Conservation (phyloP, 139 green algal species). For the Pycnococcus provasolii region DNA sequence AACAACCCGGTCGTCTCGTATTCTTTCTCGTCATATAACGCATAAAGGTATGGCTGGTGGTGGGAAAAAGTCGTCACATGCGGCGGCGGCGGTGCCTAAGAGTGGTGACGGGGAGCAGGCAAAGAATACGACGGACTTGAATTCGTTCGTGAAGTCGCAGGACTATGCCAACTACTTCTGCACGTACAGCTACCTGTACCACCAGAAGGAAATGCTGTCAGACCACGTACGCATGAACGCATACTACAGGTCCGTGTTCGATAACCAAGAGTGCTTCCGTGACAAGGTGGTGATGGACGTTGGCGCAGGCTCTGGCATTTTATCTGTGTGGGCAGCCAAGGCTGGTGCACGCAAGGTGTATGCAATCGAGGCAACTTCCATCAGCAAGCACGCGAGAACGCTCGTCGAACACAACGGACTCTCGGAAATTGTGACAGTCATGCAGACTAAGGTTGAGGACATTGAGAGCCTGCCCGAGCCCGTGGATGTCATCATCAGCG, state of each 20-base stretch:
- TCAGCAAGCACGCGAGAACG: conserved; percentile 66
- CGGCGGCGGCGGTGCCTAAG: too few relatives aligned
- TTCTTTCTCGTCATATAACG: too few relatives aligned
- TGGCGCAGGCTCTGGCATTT: conserved; percentile 86
- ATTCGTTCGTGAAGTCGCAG: conserved; percentile 19
- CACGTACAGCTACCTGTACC: conserved; percentile 86
- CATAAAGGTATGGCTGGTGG: too few relatives aligned
- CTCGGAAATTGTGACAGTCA: conserved; percentile 70
- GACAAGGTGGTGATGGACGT: conserved; percentile 89
- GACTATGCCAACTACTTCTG: conserved; percentile 98
- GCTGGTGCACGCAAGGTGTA: conserved; percentile 67
- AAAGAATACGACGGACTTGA: too few relatives aligned
- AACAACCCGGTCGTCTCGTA: too few relatives aligned
- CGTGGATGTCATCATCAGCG: conserved; percentile 91
- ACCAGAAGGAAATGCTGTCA: conserved; percentile 98
- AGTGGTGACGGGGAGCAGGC: too few relatives aligned
- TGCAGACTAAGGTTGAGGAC: conserved; percentile 86
- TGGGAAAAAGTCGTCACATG: too few relatives aligned
- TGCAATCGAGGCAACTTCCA: conserved; percentile 90
- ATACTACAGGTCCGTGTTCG: conserved; percentile 71
- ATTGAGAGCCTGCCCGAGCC: conserved; percentile 85
- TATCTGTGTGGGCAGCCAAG: conserved; percentile 83
- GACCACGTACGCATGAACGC: conserved; percentile 89
- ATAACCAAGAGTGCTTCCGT: conserved; percentile 51
- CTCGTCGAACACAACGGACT: conserved; percentile 76